These are phyloP conservation scores for Xylariaceae sp. DNA, from an alignment of 2,329 filamentous ascomycete species.

Conservation along the genomic window DNA sequence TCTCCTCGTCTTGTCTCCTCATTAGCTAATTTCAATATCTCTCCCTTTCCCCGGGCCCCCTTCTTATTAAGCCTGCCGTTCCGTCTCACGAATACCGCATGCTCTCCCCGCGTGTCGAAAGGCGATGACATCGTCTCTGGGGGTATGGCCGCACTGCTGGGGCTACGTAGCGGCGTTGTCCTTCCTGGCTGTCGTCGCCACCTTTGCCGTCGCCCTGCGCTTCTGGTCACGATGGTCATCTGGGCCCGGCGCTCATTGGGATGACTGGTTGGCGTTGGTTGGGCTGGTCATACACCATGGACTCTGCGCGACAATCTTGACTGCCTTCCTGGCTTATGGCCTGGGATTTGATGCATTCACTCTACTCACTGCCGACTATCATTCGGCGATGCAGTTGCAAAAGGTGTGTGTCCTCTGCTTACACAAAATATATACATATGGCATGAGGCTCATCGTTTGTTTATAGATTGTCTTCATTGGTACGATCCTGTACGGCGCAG, in stretches of 20 bases:
- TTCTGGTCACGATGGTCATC: slow-evolving; percentile 18
- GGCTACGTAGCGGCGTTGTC: slow-evolving; percentile 13
- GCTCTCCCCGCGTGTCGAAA: slow-evolving; percentile 2
- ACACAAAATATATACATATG: not conserved
- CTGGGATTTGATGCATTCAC: slow-evolving; percentile 9
- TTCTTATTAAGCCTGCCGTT: no score
- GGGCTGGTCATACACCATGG: slow-evolving; percentile 16
- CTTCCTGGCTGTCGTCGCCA: slow-evolving; percentile 15
- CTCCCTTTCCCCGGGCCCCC: not conserved
- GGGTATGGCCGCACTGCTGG: slow-evolving; percentile 20
- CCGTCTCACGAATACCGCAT: slow-evolving; percentile 7
- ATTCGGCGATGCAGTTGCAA: slow-evolving; percentile 5
- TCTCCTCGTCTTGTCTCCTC: not conserved
- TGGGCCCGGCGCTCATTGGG: slow-evolving; percentile 4
- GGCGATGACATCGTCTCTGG: slow-evolving; percentile 27
- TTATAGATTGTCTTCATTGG: slow-evolving; percentile 12
- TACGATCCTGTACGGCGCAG: slow-evolving; percentile 15
- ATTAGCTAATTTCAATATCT: not conserved
- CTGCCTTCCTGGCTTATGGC: slow-evolving; percentile 12
- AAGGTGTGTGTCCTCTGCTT: slow-evolving; percentile 2
- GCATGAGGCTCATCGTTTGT: not conserved
- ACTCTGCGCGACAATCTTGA: slow-evolving; percentile 7
- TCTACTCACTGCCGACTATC: not conserved
- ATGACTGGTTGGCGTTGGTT: slow-evolving; percentile 19
- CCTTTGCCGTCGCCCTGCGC: slow-evolving; percentile 15